phyloP scores from a whole-genome alignment of 73 alveolate species.

The Tetrahymena elliotti region DNA sequence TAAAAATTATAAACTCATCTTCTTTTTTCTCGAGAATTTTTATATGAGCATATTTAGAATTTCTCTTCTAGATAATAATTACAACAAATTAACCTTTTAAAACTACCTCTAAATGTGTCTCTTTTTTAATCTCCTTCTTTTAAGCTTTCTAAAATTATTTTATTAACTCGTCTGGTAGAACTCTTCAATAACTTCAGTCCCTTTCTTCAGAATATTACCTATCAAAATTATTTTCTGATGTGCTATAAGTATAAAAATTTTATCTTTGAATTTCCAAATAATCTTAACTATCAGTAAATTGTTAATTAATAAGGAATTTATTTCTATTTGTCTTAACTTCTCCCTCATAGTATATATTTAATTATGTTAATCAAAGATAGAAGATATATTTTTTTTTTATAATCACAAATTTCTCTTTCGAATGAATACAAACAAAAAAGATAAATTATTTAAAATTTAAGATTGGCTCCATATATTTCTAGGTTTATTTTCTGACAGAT shows the following conservation, averaged over 20 bases:
- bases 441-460: too few relatives aligned
- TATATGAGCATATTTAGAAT: background rate
- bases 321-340: background rate
- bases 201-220: too few relatives aligned
- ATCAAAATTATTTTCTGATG: background rate
- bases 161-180: background rate
- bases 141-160: background rate
- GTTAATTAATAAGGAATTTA: too few relatives aligned
- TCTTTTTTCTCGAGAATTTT: background rate
- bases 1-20: background rate
- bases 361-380: background rate
- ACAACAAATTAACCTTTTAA: background rate
- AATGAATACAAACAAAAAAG: too few relatives aligned
- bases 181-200: background rate
- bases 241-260: background rate
- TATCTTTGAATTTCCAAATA: background rate
- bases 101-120: background rate
- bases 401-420: background rate
- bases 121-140: background rate
- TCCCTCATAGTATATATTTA: background rate
- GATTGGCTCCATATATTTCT: background rate
- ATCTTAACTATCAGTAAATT: background rate
- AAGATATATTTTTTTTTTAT: background rate
- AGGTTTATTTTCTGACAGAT: too few relatives aligned
- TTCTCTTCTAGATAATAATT: background rate